phyloP scores from a whole-genome alignment of 305 asterid genomes.

The Vinca major region DNA sequence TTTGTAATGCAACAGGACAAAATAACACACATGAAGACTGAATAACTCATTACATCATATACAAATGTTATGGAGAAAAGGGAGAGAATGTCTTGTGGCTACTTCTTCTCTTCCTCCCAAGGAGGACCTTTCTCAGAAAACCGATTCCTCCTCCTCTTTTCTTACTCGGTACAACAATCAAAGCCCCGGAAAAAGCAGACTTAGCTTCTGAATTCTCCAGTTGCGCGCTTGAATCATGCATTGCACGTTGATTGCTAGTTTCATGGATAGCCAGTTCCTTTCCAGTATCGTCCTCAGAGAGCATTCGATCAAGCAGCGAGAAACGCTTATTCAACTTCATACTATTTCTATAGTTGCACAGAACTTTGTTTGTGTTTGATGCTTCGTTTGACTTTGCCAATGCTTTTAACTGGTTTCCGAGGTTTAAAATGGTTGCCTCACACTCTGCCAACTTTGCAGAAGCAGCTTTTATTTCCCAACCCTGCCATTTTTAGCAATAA shows the following conservation, averaged over 20 bases:
- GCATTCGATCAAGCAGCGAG: conserved; percentile 66
- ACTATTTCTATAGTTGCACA: conserved; percentile 26
- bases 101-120: conserved; percentile 48
- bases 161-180: conserved; percentile 44
- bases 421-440: conserved; percentile 61
- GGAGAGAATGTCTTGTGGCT: conserved; percentile 30
- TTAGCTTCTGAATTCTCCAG: conserved; percentile 13
- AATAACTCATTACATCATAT: conserved; percentile 11
- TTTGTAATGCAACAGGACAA: neutral
- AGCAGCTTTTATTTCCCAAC: conserved; percentile 64
- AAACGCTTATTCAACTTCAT: conserved; percentile 35
- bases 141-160: conserved; percentile 45
- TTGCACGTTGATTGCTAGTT: conserved; percentile 1
- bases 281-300: conserved; percentile 36
- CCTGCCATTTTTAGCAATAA: conserved; percentile 40
- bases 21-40: neutral
- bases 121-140: conserved; percentile 51
- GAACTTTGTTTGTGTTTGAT: conserved; percentile 29
- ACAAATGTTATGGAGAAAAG: conserved; percentile 26
- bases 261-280: conserved; percentile 2
- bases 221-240: neutral
- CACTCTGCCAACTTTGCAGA: conserved; percentile 74
- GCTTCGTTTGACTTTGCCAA: conserved; percentile 43
- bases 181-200: conserved; percentile 27
- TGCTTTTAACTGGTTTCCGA: conserved; percentile 66